phyloP scores from a whole-genome alignment of 805 yeast species.

The Spathaspora sp. region DNA sequence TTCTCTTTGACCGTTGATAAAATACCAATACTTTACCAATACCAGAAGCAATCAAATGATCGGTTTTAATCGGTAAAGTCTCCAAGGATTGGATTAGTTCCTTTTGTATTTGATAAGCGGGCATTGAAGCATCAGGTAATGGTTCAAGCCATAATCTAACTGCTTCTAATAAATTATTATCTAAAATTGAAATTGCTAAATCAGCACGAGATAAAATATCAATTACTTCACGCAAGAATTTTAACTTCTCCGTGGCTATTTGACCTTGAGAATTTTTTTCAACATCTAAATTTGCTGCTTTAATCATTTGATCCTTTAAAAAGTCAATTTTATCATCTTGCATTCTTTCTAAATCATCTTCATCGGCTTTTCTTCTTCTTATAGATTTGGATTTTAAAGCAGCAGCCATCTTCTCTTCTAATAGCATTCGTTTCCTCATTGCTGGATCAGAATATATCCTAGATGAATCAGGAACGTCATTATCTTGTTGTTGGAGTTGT shows the following conservation, averaged over 20 bases:
- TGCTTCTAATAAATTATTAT: slow-evolving; percentile 88
- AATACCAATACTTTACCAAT: slow-evolving; percentile 91
- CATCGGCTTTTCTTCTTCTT: slow-evolving; percentile 68
- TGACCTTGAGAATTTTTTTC: slow-evolving; percentile 56
- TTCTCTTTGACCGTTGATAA: slow-evolving; percentile 85
- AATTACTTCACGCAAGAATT: slow-evolving; percentile 74
- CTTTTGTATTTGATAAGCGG: slow-evolving; percentile 95
- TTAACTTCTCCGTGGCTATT: slow-evolving; percentile 75
- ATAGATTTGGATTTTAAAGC: slow-evolving; percentile 64
- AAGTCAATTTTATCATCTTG: slow-evolving; percentile 86
- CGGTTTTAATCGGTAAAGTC: slow-evolving; percentile 88
- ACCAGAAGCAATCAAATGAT: slow-evolving; percentile 91
- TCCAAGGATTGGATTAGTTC: slow-evolving; percentile 72
- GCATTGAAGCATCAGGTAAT: slow-evolving; percentile 93
- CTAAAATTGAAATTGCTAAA: slow-evolving; percentile 87
- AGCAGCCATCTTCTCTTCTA: slow-evolving; percentile 79
- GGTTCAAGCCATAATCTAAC: slow-evolving; percentile 98
- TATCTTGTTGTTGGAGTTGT: background rate
- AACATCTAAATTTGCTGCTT: slow-evolving; percentile 74
- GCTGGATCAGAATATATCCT: slow-evolving; percentile 23
- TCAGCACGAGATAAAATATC: slow-evolving; percentile 75
- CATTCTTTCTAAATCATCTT: slow-evolving; percentile 91
- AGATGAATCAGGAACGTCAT: background rate
- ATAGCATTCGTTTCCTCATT: slow-evolving; percentile 57
- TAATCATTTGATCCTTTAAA: slow-evolving; percentile 85